Conservation (phyloP, 768 basidiomycete species). For the Tylopilus sp. region DNA sequence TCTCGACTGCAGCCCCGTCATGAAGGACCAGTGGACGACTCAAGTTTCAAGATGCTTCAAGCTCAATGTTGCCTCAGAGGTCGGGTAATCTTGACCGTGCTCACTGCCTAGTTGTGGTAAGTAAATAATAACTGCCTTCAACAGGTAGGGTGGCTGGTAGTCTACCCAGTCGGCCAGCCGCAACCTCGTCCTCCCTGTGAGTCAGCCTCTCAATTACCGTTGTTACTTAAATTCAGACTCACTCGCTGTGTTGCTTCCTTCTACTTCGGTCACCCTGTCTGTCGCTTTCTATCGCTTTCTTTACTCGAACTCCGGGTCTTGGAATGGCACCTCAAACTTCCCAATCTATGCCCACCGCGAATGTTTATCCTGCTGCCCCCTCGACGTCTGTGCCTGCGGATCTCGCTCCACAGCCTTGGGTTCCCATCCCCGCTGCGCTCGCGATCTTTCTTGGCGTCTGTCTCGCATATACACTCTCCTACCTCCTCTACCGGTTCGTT, state of each 20-base stretch:
- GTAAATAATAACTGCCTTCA: too few relatives aligned
- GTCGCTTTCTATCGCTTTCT: conserved; percentile 10
- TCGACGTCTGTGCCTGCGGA: conserved; percentile 1
- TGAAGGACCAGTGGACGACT: too few relatives aligned
- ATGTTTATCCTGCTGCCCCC: conserved; percentile 1
- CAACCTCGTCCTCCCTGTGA: background rate
- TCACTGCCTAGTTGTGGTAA: too few relatives aligned
- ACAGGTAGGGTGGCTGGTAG: background rate
- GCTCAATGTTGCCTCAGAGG: too few relatives aligned
- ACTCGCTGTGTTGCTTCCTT: conserved; percentile 10
- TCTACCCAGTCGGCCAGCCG: conserved; percentile 8
- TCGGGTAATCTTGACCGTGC: too few relatives aligned
- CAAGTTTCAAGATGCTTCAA: too few relatives aligned
- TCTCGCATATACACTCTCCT: conserved; percentile 24
- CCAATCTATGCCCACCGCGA: background rate
- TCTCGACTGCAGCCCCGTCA: too few relatives aligned
- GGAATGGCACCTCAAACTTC: conserved; percentile 26
- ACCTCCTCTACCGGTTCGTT: conserved; percentile 26
- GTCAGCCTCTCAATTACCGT: conserved; percentile 21
- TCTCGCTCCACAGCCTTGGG: conserved; percentile 2
- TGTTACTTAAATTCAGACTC: conserved; percentile 5
- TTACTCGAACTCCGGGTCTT: background rate
- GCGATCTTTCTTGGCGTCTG: conserved; percentile 25
- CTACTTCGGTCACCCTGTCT: conserved; percentile 5
- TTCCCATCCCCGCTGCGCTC: conserved; percentile 18